A percentile compares a stretch with the other conserved stretches of the same genome.
Conservation (phyloP, 1,284 basidiomycete genomes). For the Ustilago esculenta region DNA sequence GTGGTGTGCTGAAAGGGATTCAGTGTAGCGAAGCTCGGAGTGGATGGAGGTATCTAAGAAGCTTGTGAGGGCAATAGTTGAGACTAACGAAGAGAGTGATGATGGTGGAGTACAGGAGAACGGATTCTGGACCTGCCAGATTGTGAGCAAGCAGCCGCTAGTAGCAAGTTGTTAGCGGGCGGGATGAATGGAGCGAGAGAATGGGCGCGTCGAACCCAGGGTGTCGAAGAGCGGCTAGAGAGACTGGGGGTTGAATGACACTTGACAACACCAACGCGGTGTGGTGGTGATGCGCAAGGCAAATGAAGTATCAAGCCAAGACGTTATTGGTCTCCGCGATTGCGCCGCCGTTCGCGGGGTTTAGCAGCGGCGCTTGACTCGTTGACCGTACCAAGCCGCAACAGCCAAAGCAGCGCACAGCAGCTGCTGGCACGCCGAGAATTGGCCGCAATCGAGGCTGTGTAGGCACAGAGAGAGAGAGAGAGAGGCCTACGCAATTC, state of each 20-base stretch:
- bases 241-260: no score
- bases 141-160: background rate
- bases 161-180: background rate
- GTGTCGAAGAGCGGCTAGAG: no score
- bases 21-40: no score
- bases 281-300: constrained; percentile 6
- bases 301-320: background rate
- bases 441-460: constrained; percentile 3
- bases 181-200: background rate
- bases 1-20: no score
- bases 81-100: background rate
- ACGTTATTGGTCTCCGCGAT: constrained; percentile 1
- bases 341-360: background rate
- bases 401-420: background rate
- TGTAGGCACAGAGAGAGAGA: no score
- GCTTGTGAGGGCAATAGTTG: no score
- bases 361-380: no score
- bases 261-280: constrained; percentile 13
- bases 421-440: background rate
- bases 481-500: no score
- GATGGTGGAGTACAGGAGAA: background rate
- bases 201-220: background rate
- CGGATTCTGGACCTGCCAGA: constrained; percentile 28
- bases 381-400: background rate
- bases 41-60: no score